These are phyloP conservation scores for Rhodotorula toruloides DNA, from an alignment of 768 basidiomycete genomes.

Conservation along the genomic window DNA sequence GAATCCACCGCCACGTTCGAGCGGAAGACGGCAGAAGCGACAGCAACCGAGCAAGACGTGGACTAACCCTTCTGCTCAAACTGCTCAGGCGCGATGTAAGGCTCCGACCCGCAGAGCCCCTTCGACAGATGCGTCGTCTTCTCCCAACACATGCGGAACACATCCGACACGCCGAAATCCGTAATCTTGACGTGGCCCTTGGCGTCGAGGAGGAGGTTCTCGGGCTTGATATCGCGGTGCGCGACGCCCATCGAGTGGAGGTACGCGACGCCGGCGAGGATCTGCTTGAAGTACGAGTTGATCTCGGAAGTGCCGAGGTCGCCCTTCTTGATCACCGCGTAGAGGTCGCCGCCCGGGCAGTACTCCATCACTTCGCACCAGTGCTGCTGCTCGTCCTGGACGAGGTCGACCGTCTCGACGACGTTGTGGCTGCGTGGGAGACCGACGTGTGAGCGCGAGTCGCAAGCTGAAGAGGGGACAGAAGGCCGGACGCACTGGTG, in stretches of 20 bases:
- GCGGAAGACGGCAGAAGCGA: too few species aligned
- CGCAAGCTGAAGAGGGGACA: too few species aligned
- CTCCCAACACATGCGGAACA: constrained; percentile 98
- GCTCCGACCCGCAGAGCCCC: constrained; percentile 93
- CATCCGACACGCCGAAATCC: constrained; percentile 98
- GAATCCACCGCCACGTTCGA: too few species aligned
- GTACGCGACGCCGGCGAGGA: constrained; percentile 78
- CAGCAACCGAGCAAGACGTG: not conserved
- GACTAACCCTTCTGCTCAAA: constrained; percentile 91
- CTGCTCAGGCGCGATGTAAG: constrained; percentile 98
- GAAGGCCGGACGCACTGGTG: constrained; percentile 37
- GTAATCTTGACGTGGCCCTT: constrained; percentile 79
- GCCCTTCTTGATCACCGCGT: constrained; percentile 97
- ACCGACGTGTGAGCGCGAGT: not conserved
- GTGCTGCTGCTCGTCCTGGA: constrained; percentile 92
- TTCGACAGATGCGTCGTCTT: constrained; percentile 93
- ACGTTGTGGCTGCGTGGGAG: constrained; percentile 68
- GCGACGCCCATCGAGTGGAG: constrained; percentile 95
- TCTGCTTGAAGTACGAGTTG: constrained; percentile 97
- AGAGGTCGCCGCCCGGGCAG: constrained; percentile 91
- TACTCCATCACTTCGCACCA: constrained; percentile 99
- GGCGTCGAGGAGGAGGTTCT: constrained; percentile 91
- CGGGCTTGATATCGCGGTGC: constrained; percentile 96
- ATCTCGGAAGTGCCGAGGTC: constrained; percentile 85
- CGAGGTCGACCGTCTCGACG: constrained; percentile 96